These are phyloP conservation scores for Sporothrix mexicana DNA, from an alignment of 2,329 filamentous ascomycete genomes.

Conservation along the genomic window DNA sequence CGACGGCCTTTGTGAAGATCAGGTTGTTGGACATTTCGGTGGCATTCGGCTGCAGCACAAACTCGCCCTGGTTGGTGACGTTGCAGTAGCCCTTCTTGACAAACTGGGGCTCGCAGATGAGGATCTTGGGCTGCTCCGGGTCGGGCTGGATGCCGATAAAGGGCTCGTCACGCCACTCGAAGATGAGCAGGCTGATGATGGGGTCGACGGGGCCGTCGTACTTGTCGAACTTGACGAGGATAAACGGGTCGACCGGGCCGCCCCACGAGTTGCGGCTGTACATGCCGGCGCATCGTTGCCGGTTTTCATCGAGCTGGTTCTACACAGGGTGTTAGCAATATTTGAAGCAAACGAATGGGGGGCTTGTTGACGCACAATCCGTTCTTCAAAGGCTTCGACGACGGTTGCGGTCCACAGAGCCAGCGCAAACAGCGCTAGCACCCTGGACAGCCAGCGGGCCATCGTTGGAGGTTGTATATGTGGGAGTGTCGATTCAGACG, in stretches of 20 bases:
- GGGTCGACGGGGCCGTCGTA: slow-evolving; percentile 69
- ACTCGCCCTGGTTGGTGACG: slow-evolving; percentile 78
- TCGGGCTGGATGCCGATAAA: slow-evolving; percentile 73
- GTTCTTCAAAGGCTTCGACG: slow-evolving; percentile 59
- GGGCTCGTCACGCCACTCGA: slow-evolving; percentile 88
- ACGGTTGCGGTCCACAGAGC: slow-evolving; percentile 57
- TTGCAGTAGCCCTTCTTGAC: slow-evolving; percentile 76
- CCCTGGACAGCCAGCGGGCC: slow-evolving; percentile 59
- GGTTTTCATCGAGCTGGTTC: slow-evolving; percentile 77
- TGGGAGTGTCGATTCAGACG: neutral
- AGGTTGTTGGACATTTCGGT: slow-evolving; percentile 71
- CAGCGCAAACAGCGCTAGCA: slow-evolving; percentile 57
- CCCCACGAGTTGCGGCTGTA: slow-evolving; percentile 91
- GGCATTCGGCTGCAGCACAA: slow-evolving; percentile 79
- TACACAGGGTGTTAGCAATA: slow-evolving; percentile 45
- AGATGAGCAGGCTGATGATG: slow-evolving; percentile 83
- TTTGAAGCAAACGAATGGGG: too few species aligned
- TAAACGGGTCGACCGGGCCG: slow-evolving; percentile 85
- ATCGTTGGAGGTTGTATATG: slow-evolving; percentile 48
- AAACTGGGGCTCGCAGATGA: slow-evolving; percentile 76
- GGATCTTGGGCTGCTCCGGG: slow-evolving; percentile 52
- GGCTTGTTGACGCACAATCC: slow-evolving; percentile 52
- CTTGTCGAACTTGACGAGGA: slow-evolving; percentile 77
- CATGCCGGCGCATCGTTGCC: slow-evolving; percentile 90
- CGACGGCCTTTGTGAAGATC: slow-evolving; percentile 80